Conservation (phyloP, 768 basidiomycete species). For the Pleurotus pulmonarius region DNA sequence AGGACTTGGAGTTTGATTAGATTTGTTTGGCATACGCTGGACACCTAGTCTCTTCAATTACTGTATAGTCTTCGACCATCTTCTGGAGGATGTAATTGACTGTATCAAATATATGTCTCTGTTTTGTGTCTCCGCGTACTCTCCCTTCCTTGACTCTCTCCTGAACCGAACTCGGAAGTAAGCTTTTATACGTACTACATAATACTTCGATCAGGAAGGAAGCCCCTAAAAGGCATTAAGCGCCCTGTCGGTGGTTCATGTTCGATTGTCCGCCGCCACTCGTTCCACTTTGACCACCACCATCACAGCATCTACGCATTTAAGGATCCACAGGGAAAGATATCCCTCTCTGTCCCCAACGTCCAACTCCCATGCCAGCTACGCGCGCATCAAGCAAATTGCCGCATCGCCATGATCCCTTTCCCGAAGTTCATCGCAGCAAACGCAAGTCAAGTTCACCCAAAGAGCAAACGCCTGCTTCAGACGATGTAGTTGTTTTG, state of each 20-base stretch:
- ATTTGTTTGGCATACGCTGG: background rate
- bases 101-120: slow-evolving; percentile 6
- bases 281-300: background rate
- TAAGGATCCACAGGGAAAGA: background rate
- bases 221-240: too few relatives aligned
- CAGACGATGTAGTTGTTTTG: background rate
- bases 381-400: slow-evolving; percentile 19
- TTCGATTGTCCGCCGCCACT: too few relatives aligned
- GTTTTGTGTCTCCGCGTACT: background rate
- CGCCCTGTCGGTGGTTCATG: too few relatives aligned
- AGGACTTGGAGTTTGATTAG: background rate
- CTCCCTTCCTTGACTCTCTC: too few relatives aligned
- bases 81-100: background rate
- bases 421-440: background rate
- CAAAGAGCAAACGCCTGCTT: background rate
- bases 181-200: too few relatives aligned
- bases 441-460: background rate
- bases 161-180: too few relatives aligned
- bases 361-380: slow-evolving; percentile 21
- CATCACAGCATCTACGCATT: background rate
- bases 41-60: background rate
- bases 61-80: background rate
- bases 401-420: slow-evolving; percentile 3
- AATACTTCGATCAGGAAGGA: too few relatives aligned
- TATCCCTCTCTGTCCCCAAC: background rate